Evolutionary conservation across 352 stramenopile genomes (phyloP), one percentile per base, ranked within the genome.

Genomic region (Pythium coloratum): DNA sequence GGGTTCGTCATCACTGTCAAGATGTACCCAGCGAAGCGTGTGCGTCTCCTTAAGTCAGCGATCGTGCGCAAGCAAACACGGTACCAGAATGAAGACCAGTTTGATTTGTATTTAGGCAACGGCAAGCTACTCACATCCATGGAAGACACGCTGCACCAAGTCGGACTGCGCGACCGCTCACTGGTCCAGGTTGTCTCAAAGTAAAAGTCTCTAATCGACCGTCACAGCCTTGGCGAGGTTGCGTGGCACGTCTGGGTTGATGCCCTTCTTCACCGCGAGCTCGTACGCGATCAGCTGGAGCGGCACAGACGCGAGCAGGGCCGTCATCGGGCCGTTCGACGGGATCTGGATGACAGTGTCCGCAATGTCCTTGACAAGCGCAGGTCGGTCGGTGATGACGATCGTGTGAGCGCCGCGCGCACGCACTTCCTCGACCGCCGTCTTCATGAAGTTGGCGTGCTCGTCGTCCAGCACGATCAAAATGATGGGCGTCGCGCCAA

Each of bases 221-320:
- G 97, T 99, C 53, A 99, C 97, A 55, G 95, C 96, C 86, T 99
- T 99, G 55, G 97, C 97, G 49, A 99, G 76, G 80, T 99, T 99
- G 62, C 97, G 89, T 54, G 97, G 97, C 63, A 97, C 96, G 78
- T 99, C 97, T 33, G 97, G 97, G 78, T 99, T 98, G 80, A 99
- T 99, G 59, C 97, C 96, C 71, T 96, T 95, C 51, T 98, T 79
- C 63, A 99, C 88, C 28, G 97, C 95, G 60, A 99, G 89, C 78
- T 99, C 97, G 78, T 99, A 99, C n/a, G 95, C 94, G 73, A 99
- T 97, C 54, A 99, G 86, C 76, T 99, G 97, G 24, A 99, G 83
- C 47, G 97, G 97, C 59, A 99, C 84, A 6, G 98, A 95, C 54
- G 95, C 94, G 51, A 99, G 84, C 54, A 99, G 79, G 51, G 97